phyloP scores from a whole-genome alignment of 2,329 filamentous ascomycete genomes.

The Didymella exigua region DNA sequence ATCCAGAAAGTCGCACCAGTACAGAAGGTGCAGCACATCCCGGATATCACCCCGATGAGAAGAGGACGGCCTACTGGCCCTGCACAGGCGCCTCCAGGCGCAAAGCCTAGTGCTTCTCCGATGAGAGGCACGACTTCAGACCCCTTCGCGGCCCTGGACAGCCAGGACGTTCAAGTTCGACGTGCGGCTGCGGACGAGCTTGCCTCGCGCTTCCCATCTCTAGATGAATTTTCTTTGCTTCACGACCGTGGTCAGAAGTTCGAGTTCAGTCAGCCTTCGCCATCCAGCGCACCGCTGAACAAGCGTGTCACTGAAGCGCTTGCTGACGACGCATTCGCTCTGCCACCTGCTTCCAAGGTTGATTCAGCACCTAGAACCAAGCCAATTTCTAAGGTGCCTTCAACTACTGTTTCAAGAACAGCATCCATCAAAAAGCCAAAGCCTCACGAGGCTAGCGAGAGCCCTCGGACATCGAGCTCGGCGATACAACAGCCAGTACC shows the following conservation, averaged over 20 bases:
- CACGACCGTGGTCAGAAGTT: conserved; percentile 86
- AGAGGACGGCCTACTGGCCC: conserved; percentile 74
- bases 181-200: conserved; percentile 73
- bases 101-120: conserved; percentile 70
- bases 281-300: conserved; percentile 58
- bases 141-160: conserved; percentile 89
- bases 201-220: conserved; percentile 81
- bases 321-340: conserved; percentile 82
- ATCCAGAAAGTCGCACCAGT: conserved; percentile 79
- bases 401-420: conserved; percentile 38
- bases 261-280: conserved; percentile 66
- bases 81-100: conserved; percentile 48
- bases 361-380: conserved; percentile 38
- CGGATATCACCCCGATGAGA: conserved; percentile 92
- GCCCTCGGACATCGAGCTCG: conserved; percentile 33
- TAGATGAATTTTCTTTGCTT: conserved; percentile 90
- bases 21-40: conserved; percentile 73
- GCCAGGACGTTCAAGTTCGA: conserved; percentile 58
- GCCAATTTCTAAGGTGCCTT: conserved; percentile 37
- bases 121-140: conserved; percentile 73
- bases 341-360: conserved; percentile 44
- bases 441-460: conserved; percentile 14
- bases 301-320: conserved; percentile 75
- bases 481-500: conserved; percentile 55
- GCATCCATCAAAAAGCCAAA: conserved; percentile 41